A percentile compares a stretch with the other conserved stretches of the same genome.
Evolutionary conservation across 305 asterid genomes (phyloP).

Genomic region (Solanum hybrid): DNA sequence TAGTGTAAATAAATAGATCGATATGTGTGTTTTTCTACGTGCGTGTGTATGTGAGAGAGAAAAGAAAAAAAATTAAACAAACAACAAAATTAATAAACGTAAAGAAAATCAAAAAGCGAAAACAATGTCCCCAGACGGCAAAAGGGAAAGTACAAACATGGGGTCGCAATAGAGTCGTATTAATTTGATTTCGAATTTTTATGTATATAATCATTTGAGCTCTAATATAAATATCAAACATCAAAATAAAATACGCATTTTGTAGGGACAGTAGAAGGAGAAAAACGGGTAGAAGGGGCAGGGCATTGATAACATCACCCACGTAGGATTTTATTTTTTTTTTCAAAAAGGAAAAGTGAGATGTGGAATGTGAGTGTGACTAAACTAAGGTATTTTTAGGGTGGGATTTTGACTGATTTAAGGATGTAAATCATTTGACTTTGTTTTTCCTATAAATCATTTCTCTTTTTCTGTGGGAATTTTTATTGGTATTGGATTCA

Average conservation of each 20-base stretch:
- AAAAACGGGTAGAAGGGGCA: not conserved
- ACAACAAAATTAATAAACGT: not conserved
- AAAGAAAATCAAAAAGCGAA: not conserved
- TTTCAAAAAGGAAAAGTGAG: not conserved
- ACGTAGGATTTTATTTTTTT: not conserved
- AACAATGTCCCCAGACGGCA: constrained; percentile 5
- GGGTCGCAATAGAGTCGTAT: not conserved
- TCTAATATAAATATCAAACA: too few species aligned
- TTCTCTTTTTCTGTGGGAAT: not conserved
- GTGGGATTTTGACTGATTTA: not conserved
- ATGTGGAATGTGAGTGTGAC: not conserved
- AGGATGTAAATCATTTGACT: not conserved
- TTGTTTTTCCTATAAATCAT: not conserved
- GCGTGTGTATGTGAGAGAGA: not conserved
- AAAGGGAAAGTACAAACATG: not conserved
- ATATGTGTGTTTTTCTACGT: not conserved
- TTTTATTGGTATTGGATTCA: not conserved
- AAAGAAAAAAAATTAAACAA: not conserved
- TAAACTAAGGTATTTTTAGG: not conserved
- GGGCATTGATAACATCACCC: constrained; percentile 6
- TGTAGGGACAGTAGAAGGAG: too few species aligned
- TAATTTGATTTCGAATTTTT: too few species aligned
- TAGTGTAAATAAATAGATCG: not conserved
- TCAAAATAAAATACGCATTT: too few species aligned
- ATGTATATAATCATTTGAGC: too few species aligned